Percentiles rank a stretch among this genome's conserved stretches.
Evolutionary conservation across 1,284 basidiomycete genomes (phyloP).

Genomic region (Tylopilus orsonianus): DNA sequence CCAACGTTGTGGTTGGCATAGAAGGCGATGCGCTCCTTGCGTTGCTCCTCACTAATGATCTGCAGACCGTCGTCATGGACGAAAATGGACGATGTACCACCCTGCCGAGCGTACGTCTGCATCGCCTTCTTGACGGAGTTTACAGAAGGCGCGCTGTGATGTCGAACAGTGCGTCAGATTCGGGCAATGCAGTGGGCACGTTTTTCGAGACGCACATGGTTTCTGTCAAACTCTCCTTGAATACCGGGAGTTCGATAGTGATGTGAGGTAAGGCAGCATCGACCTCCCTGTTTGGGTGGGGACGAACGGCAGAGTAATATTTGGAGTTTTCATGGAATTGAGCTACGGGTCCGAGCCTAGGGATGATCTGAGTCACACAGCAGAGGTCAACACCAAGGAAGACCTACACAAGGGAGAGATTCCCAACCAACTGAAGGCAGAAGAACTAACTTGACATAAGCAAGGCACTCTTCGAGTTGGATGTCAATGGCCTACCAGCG

Average conservation of each 20-base stretch:
- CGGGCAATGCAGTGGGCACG: neutral
- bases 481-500: slow-evolving; percentile 50
- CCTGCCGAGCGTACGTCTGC: slow-evolving; percentile 83
- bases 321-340: slow-evolving; percentile 74
- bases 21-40: slow-evolving; percentile 64
- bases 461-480: neutral
- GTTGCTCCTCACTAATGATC: slow-evolving; percentile 58
- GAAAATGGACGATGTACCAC: slow-evolving; percentile 74
- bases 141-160: slow-evolving; percentile 64
- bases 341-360: slow-evolving; percentile 68
- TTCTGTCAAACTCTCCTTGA: slow-evolving; percentile 70
- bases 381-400: neutral
- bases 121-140: slow-evolving; percentile 82
- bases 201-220: slow-evolving; percentile 55
- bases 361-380: neutral
- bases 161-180: slow-evolving; percentile 31
- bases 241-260: slow-evolving; percentile 78
- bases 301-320: slow-evolving; percentile 66
- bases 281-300: slow-evolving; percentile 56
- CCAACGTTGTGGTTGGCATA: slow-evolving; percentile 82
- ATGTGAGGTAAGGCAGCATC: slow-evolving; percentile 68
- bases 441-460: slow-evolving; percentile 50
- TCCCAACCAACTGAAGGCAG: slow-evolving; percentile 58
- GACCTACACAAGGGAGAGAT: slow-evolving; percentile 45
- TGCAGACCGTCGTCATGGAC: slow-evolving; percentile 80